These are phyloP conservation scores for Hypoxylon intermedium DNA, from an alignment of 495 filamentous ascomycete species.

Conservation along the genomic window DNA sequence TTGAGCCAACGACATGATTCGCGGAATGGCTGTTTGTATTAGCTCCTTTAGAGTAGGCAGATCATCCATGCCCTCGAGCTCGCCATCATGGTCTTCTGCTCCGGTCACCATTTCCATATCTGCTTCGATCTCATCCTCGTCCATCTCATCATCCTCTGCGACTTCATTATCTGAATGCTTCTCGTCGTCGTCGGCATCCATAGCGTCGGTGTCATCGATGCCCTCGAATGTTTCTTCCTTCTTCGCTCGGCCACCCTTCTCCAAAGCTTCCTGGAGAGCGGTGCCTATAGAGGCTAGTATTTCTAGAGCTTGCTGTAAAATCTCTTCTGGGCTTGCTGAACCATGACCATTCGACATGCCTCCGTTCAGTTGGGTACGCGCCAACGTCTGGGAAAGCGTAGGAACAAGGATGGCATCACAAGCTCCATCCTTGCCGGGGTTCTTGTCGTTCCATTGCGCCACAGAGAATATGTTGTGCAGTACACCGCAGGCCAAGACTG, in stretches of 20 bases:
- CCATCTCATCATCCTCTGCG: constrained; percentile 47
- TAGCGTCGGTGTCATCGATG: constrained; percentile 43
- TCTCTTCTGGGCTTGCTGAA: constrained; percentile 39
- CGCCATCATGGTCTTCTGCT: constrained; percentile 49
- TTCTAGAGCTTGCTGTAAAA: constrained; percentile 60
- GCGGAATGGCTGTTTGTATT: constrained; percentile 57
- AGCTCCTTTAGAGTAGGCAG: constrained; percentile 57
- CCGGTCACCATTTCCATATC: constrained; percentile 67
- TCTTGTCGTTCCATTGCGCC: constrained; percentile 57
- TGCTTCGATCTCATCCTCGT: constrained; percentile 56
- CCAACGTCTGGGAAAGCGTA: constrained; percentile 48
- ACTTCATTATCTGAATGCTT: background rate
- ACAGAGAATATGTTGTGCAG: constrained; percentile 60
- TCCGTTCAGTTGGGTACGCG: constrained; percentile 36
- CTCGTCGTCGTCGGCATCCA: too few relatives aligned
- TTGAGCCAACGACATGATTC: constrained; percentile 51
- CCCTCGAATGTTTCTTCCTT: constrained; percentile 42
- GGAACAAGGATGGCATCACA: constrained; percentile 58
- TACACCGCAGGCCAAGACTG: constrained; percentile 57
- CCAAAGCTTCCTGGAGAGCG: constrained; percentile 54
- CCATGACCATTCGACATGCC: constrained; percentile 39
- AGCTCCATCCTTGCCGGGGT: constrained; percentile 51
- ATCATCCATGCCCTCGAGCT: constrained; percentile 47
- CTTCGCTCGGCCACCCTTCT: constrained; percentile 46
- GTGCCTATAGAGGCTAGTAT: constrained; percentile 66